Conservation (phyloP, 805 yeast genomes). For the Hanseniaspora occidentalis region DNA sequence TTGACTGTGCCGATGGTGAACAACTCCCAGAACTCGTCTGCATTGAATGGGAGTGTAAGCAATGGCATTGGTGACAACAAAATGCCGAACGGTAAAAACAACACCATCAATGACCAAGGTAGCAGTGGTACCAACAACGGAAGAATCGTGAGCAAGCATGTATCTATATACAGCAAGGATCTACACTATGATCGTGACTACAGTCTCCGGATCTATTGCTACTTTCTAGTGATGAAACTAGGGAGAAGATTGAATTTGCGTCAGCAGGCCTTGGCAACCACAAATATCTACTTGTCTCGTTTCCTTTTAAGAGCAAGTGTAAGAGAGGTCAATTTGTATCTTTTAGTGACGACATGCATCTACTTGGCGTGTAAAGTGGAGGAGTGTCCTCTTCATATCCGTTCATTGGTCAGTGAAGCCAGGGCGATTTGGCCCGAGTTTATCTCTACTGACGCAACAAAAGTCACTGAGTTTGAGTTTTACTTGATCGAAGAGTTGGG, state of each 20-base stretch:
- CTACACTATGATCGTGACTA: conserved; percentile 35
- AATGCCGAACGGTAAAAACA: conserved; percentile 2
- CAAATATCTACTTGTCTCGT: conserved; percentile 74
- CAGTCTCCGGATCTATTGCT: conserved; percentile 67
- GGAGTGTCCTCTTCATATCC: conserved; percentile 88
- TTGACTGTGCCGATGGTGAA: conserved; percentile 23
- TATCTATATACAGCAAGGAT: conserved; percentile 29
- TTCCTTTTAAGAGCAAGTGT: conserved; percentile 61
- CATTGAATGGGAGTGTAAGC: background rate
- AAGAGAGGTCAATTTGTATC: conserved; percentile 71
- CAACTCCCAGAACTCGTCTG: conserved; percentile 12
- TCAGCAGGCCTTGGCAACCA: conserved; percentile 78
- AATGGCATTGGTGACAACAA: background rate
- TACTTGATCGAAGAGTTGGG: conserved; percentile 82
- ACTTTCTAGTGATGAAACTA: conserved; percentile 57
- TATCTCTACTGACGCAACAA: conserved; percentile 82
- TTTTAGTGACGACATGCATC: conserved; percentile 71
- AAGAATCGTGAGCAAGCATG: conserved; percentile 27
- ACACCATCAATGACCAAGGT: background rate
- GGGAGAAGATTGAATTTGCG: conserved; percentile 70
- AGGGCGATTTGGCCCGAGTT: conserved; percentile 89
- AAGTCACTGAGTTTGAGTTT: conserved; percentile 91
- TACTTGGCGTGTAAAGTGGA: conserved; percentile 90
- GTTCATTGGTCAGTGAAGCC: conserved; percentile 75
- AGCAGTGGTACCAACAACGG: background rate